phyloP scores from a whole-genome alignment of 805 yeast genomes.

The Monosporozyma siamensis region DNA sequence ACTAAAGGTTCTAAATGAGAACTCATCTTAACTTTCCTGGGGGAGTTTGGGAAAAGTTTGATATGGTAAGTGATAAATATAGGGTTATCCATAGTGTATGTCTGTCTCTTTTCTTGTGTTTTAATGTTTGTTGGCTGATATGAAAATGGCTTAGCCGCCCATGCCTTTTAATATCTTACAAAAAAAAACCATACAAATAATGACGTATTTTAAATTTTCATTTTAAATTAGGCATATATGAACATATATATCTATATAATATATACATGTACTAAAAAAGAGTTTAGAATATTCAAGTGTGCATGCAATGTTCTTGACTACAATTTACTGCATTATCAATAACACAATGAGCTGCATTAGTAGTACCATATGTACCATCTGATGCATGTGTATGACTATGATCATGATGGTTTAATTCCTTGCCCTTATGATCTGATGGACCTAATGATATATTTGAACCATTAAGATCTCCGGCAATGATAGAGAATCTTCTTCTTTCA shows the following conservation, averaged over 20 bases:
- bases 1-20: background rate
- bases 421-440: background rate
- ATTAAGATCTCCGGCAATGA: slow-evolving; percentile 16
- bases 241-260: background rate
- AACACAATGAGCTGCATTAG: slow-evolving; percentile 33
- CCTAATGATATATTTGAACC: background rate
- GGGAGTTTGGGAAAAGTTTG: background rate
- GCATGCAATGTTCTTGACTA: slow-evolving; percentile 12
- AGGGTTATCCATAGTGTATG: background rate
- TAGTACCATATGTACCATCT: slow-evolving; percentile 28
- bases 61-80: background rate
- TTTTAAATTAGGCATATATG: no score
- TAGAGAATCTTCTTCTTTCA: slow-evolving; percentile 29
- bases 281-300: background rate
- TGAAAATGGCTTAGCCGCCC: background rate
- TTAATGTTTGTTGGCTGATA: no score
- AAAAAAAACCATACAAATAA: no score
- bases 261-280: background rate
- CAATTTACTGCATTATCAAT: slow-evolving; percentile 47
- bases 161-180: no score
- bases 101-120: background rate
- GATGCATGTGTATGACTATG: slow-evolving; percentile 6
- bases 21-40: background rate
- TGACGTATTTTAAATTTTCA: background rate
- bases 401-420: slow-evolving; percentile 3